Conservation (phyloP, 805 yeast genomes). For the Yamadazyma olivae region DNA sequence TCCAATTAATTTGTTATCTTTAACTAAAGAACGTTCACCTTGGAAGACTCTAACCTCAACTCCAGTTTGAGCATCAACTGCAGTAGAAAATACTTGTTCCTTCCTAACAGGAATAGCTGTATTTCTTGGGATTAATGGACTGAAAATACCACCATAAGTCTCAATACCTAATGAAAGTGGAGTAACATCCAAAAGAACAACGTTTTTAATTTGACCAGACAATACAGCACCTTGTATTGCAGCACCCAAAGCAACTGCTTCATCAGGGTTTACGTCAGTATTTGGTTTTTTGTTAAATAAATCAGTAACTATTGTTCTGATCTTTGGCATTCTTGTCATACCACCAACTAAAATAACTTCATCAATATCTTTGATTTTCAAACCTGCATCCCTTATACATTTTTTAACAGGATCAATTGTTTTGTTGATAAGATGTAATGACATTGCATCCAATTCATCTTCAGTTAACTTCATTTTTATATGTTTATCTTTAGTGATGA, state of each 20-base stretch:
- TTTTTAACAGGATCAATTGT: slow-evolving; percentile 72
- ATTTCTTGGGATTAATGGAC: slow-evolving; percentile 75
- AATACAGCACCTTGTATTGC: slow-evolving; percentile 87
- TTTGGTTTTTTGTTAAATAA: slow-evolving; percentile 65
- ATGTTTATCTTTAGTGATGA: slow-evolving; percentile 61
- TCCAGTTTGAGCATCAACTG: slow-evolving; percentile 82
- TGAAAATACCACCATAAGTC: slow-evolving; percentile 80
- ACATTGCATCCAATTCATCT: slow-evolving; percentile 64
- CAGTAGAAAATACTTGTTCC: slow-evolving; percentile 74
- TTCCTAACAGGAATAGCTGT: slow-evolving; percentile 74
- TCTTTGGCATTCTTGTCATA: slow-evolving; percentile 87
- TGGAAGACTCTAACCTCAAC: slow-evolving; percentile 77
- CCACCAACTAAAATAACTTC: slow-evolving; percentile 83
- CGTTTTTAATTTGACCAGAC: slow-evolving; percentile 80
- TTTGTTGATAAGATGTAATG: slow-evolving; percentile 60
- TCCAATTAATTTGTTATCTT: slow-evolving; percentile 75
- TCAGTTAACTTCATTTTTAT: slow-evolving; percentile 58
- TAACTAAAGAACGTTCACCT: slow-evolving; percentile 77
- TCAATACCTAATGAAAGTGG: slow-evolving; percentile 83
- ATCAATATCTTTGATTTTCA: slow-evolving; percentile 62
- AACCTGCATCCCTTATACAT: slow-evolving; percentile 72
- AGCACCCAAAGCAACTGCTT: slow-evolving; percentile 89
- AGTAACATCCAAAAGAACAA: slow-evolving; percentile 74
- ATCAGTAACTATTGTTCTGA: slow-evolving; percentile 57
- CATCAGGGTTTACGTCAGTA: slow-evolving; percentile 81